Evolutionary conservation across 306 rosid genomes (phyloP), one percentile per base, ranked within the genome.

Genomic region (Datisca glomerata): DNA sequence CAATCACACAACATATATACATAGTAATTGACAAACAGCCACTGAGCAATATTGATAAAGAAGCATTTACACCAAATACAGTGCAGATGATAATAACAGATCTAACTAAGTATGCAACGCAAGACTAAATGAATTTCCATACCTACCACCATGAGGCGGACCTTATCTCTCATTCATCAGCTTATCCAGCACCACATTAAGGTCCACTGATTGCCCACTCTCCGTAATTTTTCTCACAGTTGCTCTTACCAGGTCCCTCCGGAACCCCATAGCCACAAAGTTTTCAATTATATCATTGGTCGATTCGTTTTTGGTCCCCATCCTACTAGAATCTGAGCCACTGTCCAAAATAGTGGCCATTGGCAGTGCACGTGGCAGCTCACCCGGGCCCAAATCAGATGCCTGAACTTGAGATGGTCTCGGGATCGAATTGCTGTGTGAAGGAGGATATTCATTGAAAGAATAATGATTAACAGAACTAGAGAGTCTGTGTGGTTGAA

Each of bases 171-270:
- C 96, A 45, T 57, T 81, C 78, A 68, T 85, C 61, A 85, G 73
- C 72, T 80, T 85, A 65, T 85, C 93, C 69, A 85, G 68, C 76
- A 85, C 93, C 14, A 78, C 22, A 58, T 85, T 85, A 19, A 85
- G 66, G 67, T 85, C 96, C 59, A 85, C 91, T 24, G 91, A 39
- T 41, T 85, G 93, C 32, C 93, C 93, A 7, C 70, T 85, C 68
- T 85, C 96, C 12, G 89, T 85, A 37, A 85, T 71, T 69, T 61
- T 74, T 52, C 72, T 78, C 51, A 85, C 89, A 0, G 96, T 78
- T 12, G 83, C 85, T 71, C 85, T 72, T 45, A 75, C 86, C 32
- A 57, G 85, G 62, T 85, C 96, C 63, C 89, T 74, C 7, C 85
- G 78, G 65, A 85, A 85, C 25, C 96, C 96, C 96, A 85, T 85